Percentiles rank a stretch among this genome's conserved stretches.
phyloP scores from a whole-genome alignment of 768 basidiomycete genomes.

The Ramaria sp. region DNA sequence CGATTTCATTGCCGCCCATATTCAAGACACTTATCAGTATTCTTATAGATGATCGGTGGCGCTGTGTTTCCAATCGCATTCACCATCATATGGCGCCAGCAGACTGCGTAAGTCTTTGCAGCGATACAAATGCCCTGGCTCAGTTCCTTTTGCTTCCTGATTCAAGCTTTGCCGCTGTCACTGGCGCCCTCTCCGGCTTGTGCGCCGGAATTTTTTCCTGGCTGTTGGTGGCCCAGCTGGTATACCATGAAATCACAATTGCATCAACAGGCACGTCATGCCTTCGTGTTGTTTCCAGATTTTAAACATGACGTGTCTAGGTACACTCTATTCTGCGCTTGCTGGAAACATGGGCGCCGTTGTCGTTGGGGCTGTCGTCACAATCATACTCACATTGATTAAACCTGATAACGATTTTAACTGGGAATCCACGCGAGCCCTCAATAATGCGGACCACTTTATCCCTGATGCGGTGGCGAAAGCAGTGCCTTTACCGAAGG shows the following conservation, averaged over 20 bases:
- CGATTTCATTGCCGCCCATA: background rate
- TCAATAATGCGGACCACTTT: slow-evolving; percentile 1
- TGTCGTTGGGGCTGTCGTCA: background rate
- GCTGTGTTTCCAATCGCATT: slow-evolving; percentile 2
- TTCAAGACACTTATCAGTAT: background rate
- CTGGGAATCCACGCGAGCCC: slow-evolving; percentile 1
- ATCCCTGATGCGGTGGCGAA: background rate
- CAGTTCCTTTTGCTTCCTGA: background rate
- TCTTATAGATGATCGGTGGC: slow-evolving; percentile 3
- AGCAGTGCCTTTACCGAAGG: background rate
- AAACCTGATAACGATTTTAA: background rate
- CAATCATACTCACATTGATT: background rate
- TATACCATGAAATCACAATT: slow-evolving; percentile 1
- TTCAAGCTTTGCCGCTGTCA: background rate
- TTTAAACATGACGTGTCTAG: background rate
- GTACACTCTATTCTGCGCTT: background rate
- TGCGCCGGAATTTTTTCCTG: background rate
- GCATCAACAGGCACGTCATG: background rate
- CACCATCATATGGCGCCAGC: background rate
- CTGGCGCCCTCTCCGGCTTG: background rate
- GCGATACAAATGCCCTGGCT: background rate
- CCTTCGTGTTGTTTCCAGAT: background rate
- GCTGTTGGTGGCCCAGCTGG: background rate
- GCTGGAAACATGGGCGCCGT: slow-evolving; percentile 2
- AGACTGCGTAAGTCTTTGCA: background rate